phyloP scores from a whole-genome alignment of 768 basidiomycete species.

The Podaxis sp. region DNA sequence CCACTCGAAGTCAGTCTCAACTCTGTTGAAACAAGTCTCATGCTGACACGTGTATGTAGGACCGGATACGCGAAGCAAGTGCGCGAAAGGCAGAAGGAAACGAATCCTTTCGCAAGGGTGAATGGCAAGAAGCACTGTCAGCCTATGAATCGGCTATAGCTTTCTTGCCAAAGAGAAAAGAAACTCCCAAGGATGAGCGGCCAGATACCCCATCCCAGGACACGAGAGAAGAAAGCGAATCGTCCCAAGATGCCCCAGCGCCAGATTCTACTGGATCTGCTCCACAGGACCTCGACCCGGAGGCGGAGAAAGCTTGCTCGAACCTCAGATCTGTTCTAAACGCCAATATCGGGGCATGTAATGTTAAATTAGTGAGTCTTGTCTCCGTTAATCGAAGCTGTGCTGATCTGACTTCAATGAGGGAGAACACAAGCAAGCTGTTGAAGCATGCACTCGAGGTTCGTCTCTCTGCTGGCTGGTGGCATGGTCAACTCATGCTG shows the following conservation, averaged over 20 bases:
- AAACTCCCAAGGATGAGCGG: conserved; percentile 12
- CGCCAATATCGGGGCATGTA: conserved; percentile 88
- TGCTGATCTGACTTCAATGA: conserved; percentile 25
- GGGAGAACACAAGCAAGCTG: conserved; percentile 79
- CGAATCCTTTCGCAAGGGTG: conserved; percentile 57
- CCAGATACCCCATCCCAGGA: neutral
- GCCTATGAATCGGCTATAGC: conserved; percentile 70
- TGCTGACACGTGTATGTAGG: conserved; percentile 12
- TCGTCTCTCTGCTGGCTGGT: conserved; percentile 6
- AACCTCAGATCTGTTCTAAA: conserved; percentile 61
- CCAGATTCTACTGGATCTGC: neutral
- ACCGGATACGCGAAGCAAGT: conserved; percentile 38
- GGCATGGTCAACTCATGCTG: neutral
- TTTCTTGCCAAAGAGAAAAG: conserved; percentile 52
- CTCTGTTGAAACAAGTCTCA: neutral
- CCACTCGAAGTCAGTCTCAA: conserved; percentile 1
- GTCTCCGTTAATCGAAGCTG: neutral
- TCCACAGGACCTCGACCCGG: conserved; percentile 14
- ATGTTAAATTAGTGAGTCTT: conserved; percentile 67
- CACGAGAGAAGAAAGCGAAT: conserved; percentile 20
- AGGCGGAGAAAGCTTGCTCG: conserved; percentile 24
- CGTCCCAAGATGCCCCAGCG: conserved; percentile 16
- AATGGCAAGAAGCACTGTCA: conserved; percentile 70
- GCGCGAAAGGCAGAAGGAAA: conserved; percentile 78
- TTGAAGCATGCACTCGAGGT: conserved; percentile 81